A percentile compares a stretch with the other conserved stretches of the same genome.
phyloP scores from a whole-genome alignment of 2,329 filamentous ascomycete species.

The Neopestalotiopsis sp. region DNA sequence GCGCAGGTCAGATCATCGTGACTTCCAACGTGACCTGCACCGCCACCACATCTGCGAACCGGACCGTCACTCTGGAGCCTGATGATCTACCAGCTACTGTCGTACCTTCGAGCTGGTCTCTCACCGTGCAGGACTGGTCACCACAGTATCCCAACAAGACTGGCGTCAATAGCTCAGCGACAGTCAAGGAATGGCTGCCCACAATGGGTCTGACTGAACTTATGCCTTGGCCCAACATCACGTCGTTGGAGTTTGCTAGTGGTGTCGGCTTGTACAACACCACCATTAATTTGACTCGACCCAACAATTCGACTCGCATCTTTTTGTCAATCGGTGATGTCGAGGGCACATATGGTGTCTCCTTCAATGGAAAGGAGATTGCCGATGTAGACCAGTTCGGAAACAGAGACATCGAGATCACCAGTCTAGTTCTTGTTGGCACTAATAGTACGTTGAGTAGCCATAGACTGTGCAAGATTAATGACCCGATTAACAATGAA shows the following conservation, averaged over 20 bases:
- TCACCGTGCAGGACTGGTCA: not conserved
- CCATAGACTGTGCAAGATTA: too few relatives aligned
- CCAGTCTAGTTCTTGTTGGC: not conserved
- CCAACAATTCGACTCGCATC: not conserved
- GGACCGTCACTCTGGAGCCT: not conserved
- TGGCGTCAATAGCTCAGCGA: not conserved
- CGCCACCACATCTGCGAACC: not conserved
- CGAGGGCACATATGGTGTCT: not conserved
- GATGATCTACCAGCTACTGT: not conserved
- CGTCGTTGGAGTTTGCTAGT: not conserved
- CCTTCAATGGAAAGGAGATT: not conserved
- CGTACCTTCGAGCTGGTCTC: not conserved
- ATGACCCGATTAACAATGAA: too few relatives aligned
- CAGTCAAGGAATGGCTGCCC: not conserved
- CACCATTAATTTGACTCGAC: not conserved
- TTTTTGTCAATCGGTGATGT: not conserved
- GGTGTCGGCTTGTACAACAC: not conserved
- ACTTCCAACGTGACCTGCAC: not conserved
- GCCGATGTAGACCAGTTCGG: not conserved
- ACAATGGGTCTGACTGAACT: not conserved
- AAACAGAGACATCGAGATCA: not conserved
- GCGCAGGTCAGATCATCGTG: not conserved
- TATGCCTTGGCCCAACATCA: not conserved
- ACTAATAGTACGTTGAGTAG: not conserved
- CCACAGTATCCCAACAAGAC: not conserved